A percentile compares a stretch with the other conserved stretches of the same genome.
phyloP scores from a whole-genome alignment of 306 rosid genomes.

The Pyrus betulifolia region DNA sequence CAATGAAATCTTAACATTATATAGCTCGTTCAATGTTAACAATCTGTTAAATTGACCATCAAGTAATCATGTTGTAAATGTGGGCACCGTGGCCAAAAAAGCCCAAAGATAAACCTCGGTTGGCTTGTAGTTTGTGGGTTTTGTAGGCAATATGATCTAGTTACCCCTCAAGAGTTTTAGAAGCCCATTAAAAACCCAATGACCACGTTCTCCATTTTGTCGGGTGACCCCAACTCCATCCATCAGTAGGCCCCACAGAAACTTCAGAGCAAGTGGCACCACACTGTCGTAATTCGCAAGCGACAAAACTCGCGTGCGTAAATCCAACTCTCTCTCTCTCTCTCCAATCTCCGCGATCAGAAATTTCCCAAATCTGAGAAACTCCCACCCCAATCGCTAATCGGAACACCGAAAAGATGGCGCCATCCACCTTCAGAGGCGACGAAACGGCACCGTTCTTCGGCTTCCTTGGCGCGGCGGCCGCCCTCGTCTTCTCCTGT shows the following conservation, averaged over 20 bases:
- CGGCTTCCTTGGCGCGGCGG: slow-evolving; percentile 66
- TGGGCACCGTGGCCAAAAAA: too few species aligned
- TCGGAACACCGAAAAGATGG: slow-evolving; percentile 1
- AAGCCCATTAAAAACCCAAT: not conserved
- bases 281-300: too few species aligned
- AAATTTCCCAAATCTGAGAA: slow-evolving; percentile 6
- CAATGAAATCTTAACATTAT: too few species aligned
- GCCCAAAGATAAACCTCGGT: not conserved
- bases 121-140: not conserved
- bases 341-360: not conserved
- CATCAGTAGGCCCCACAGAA: not conserved
- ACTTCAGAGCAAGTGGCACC: not conserved
- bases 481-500: slow-evolving; percentile 60
- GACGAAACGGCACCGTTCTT: slow-evolving; percentile 71
- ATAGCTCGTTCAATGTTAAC: too few species aligned
- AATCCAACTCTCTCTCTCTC: not conserved
- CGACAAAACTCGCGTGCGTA: not conserved
- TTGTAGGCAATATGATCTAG: not conserved
- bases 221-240: not conserved
- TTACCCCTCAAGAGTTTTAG: not conserved
- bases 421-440: slow-evolving; percentile 51
- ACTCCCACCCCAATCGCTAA: not conserved
- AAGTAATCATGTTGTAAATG: too few species aligned
- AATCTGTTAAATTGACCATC: too few species aligned
- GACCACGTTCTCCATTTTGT: not conserved